Evolutionary conservation across 1,139 yeast genomes (phyloP).

Genomic region (Blastobotrys persicus): DNA sequence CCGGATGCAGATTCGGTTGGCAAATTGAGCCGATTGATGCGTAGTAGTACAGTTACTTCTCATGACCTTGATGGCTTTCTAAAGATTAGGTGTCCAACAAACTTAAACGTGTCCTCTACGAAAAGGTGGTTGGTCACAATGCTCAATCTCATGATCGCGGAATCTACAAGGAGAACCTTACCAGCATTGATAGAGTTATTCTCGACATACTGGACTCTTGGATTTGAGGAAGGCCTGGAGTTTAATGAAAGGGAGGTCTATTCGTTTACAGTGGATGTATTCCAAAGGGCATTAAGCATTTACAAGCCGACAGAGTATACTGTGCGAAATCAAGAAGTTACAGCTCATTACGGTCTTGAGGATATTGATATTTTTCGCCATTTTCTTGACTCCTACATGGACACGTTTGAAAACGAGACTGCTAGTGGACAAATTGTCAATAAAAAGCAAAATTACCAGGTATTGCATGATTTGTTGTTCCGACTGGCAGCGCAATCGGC

Average conservation of each 20-base stretch:
- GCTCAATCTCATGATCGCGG: conserved; percentile 19
- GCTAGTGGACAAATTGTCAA: conserved; percentile 6
- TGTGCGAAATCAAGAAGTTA: conserved; percentile 21
- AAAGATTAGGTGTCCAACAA: conserved; percentile 2
- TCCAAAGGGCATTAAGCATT: conserved; percentile 13
- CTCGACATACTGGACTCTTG: conserved; percentile 19
- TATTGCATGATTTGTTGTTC: conserved; percentile 30
- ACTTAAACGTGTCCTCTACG: not conserved
- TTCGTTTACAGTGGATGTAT: conserved; percentile 6
- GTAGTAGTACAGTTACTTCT: not conserved
- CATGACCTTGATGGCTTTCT: conserved; percentile 16
- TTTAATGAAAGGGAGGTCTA: conserved; percentile 11
- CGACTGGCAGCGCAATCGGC: conserved; percentile 32
- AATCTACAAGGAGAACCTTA: conserved; percentile 16
- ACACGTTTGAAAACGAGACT: conserved; percentile 11
- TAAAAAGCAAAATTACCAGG: conserved; percentile 14
- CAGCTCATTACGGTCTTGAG: conserved; percentile 21
- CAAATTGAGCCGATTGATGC: not conserved
- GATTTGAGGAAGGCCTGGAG: conserved; percentile 21
- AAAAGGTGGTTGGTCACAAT: conserved; percentile 17
- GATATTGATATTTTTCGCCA: conserved; percentile 20
- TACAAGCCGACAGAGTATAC: conserved; percentile 16
- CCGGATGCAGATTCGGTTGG: conserved; percentile 11
- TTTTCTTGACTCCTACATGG: conserved; percentile 21
- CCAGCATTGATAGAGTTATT: conserved; percentile 22